Evolutionary conservation across 768 basidiomycete species (phyloP), one percentile per base, ranked within the genome.

Genomic region (Clitopilus passeckerianus): DNA sequence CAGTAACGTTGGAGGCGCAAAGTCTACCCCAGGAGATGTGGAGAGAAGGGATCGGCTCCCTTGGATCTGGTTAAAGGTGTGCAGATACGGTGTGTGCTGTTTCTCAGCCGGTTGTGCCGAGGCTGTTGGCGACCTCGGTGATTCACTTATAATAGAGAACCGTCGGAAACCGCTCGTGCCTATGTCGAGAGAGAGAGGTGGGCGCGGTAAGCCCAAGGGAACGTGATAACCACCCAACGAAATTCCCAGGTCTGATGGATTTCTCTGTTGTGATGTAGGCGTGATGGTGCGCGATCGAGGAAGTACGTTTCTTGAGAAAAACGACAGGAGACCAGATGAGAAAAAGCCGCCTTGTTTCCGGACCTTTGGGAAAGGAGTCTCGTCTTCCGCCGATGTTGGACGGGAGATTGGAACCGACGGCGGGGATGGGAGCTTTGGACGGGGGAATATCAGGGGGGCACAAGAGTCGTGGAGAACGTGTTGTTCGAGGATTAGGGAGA

Each of bases 401-500:
- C 37, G 37, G 5, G 37, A 33, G 54, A 41, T 20, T 15, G 69
- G 68, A 5, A 67, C 65, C 1, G 75, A 72, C 20, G 69, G 62
- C 16, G 66, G 70, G 16, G 64, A 58, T 10, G 70, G 57, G n/a
- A 70, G 57, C 58, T 69, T 66, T 22, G 69, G 69, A 59, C 70
- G 65, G 5, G 79, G 77, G 56, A 76, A 80, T 34, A 68, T 72
- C 34, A 88, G 69, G 6, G 70, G 67, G n/a, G 86, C 76, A 54
- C 77, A 70, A 0, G 79, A 83, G 67, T 85, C 76, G 4, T 71
- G 57, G 27, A 88, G 75, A 5, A 87, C 68, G 35, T 80, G 77
- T 65, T 87, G 85, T 64, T 89, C 87, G 15, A 89, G 80, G 4
- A 85, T 60, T 34, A 86, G 75, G 1, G 85, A 83, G 1, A 86